Percentiles rank a stretch among this genome's conserved stretches.
phyloP scores from a whole-genome alignment of 2,329 filamentous ascomycete species.

The Pseudocercospora fijiensis region DNA sequence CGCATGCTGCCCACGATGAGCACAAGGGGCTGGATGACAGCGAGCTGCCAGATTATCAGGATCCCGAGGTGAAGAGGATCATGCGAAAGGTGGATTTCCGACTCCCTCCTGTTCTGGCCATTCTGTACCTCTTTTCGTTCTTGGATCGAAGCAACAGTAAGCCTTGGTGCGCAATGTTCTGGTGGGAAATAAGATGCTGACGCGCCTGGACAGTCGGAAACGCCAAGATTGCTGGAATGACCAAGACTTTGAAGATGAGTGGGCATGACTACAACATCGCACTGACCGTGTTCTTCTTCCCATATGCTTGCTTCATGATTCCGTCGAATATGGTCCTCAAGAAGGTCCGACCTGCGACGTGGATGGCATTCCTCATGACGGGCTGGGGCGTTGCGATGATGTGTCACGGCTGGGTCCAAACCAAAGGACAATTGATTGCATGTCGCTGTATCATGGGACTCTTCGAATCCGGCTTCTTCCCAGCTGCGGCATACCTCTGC shows the following conservation, averaged over 20 bases:
- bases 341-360: slow-evolving; percentile 42
- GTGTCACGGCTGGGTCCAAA: slow-evolving; percentile 36
- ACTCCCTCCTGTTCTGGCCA: slow-evolving; percentile 31
- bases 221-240: slow-evolving; percentile 32
- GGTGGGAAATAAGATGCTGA: neutral
- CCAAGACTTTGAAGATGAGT: slow-evolving; percentile 43
- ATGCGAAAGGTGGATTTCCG: slow-evolving; percentile 46
- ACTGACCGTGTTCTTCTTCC: slow-evolving; percentile 45
- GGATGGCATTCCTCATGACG: slow-evolving; percentile 35
- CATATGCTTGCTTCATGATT: slow-evolving; percentile 41
- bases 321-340: slow-evolving; percentile 45
- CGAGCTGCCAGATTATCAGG: slow-evolving; percentile 21
- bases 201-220: slow-evolving; percentile 37
- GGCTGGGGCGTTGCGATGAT: slow-evolving; percentile 35
- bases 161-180: neutral
- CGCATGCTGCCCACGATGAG: slow-evolving; percentile 15
- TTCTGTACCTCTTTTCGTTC: slow-evolving; percentile 52
- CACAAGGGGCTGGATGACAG: slow-evolving; percentile 20
- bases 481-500: slow-evolving; percentile 35
- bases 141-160: slow-evolving; percentile 26
- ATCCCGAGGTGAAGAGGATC: slow-evolving; percentile 45
- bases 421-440: slow-evolving; percentile 32
- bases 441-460: slow-evolving; percentile 30
- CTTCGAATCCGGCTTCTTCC: slow-evolving; percentile 25
- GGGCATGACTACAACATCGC: slow-evolving; percentile 44